phyloP scores from a whole-genome alignment of 2,329 filamentous ascomycete species.

The Xylariaceae sp. region DNA sequence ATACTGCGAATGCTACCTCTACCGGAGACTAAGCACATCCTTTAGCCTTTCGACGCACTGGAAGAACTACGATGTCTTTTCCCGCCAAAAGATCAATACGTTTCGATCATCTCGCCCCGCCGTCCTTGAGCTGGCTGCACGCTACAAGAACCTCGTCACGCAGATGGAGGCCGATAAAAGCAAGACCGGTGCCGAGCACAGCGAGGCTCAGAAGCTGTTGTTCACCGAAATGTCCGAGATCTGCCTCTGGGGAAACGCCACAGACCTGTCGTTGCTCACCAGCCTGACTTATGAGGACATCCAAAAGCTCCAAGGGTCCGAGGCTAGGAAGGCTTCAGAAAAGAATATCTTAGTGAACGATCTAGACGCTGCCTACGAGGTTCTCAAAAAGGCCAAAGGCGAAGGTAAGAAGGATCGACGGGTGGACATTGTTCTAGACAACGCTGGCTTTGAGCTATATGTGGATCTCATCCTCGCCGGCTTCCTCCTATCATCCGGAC shows the following conservation, averaged over 20 bases:
- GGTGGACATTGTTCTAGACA: constrained; percentile 95
- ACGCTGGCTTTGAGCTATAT: constrained; percentile 95
- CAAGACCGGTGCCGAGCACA: constrained; percentile 55
- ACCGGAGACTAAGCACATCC: constrained; percentile 80
- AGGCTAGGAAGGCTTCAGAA: constrained; percentile 84
- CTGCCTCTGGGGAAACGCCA: constrained; percentile 96
- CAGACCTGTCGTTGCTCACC: constrained; percentile 88
- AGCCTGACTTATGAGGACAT: constrained; percentile 94
- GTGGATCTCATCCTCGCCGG: constrained; percentile 92
- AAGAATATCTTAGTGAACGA: constrained; percentile 94
- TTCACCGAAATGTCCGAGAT: constrained; percentile 96
- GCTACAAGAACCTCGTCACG: constrained; percentile 75
- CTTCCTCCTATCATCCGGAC: constrained; percentile 81
- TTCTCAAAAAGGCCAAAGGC: constrained; percentile 68
- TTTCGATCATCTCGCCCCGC: constrained; percentile 91
- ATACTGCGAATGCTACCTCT: constrained; percentile 93
- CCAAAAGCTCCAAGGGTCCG: constrained; percentile 89
- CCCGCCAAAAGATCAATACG: constrained; percentile 86
- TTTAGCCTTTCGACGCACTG: constrained; percentile 81
- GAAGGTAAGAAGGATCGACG: constrained; percentile 71
- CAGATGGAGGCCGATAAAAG: constrained; percentile 65
- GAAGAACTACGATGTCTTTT: constrained; percentile 90
- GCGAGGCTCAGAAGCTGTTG: constrained; percentile 75
- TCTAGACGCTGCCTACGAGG: constrained; percentile 72
- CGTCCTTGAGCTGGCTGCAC: constrained; percentile 79